Evolutionary conservation across 139 green algal genomes (phyloP), one percentile per base, ranked within the genome.

Genomic region (Eudorina sp.): DNA sequence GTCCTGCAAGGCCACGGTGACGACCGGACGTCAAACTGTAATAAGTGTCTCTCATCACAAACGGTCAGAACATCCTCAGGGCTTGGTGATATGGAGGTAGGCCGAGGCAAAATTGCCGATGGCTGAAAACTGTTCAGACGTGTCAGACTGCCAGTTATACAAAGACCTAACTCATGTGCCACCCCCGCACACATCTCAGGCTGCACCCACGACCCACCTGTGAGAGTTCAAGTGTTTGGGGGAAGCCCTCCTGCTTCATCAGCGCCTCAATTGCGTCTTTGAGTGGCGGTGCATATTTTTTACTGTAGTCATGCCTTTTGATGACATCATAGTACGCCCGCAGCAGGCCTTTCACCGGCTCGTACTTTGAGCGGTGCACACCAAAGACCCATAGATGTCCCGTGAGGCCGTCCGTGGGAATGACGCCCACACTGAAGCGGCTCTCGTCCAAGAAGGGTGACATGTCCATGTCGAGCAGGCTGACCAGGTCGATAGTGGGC

Each of bases 381-480:
- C 38, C 38, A 13, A 34, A 80, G 4, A 80, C 72, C 72, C 72
- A 80, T 43, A 80, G 23, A 27, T 80, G 72, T 6, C 72, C 72
- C 43, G 11, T 60, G 27, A 5, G 4, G 4, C 45, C 23, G 3
- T 60, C 38, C 5, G 40, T 43, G 6, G 19, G 72, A 40, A 43
- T 43, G 21, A 80, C 27, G 5, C 29, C 43, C 34, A 25, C 23
- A 43, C 14, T 58, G 72, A 34, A 45, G 16, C 40, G 36, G 14
- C 25, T 7, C 8, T 38, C 43, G 43, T 80, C 72, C 23, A 80
- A 25, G 7, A 80, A 34, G 19, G 45, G 3, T 9, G 43, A 43
- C 4, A 43, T 60, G 72, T 80, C 72, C 72, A 80, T 40, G 27
- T 80, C 72, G 4, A 40, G 25, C 45, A 58, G 45, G 43, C 43